A percentile compares a stretch with the other conserved stretches of the same genome.
Evolutionary conservation across 2,329 filamentous ascomycete species (phyloP).

Genomic region (Teratosphaeria zuluensis): DNA sequence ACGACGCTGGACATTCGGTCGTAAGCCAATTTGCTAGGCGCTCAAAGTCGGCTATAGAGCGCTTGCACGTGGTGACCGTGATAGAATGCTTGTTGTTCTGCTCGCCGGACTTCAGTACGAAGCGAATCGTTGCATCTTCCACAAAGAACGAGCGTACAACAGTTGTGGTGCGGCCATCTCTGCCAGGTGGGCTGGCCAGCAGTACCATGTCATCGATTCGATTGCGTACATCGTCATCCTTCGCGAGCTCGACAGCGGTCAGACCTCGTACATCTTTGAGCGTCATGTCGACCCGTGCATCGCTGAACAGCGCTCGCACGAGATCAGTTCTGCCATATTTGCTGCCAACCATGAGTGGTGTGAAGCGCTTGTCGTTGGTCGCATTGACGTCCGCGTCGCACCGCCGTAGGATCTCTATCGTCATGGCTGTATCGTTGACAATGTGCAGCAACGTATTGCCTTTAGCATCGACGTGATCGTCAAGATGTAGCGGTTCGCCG

Average conservation of each 20-base stretch:
- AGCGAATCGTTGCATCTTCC: conserved; percentile 84
- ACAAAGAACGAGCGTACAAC: conserved; percentile 95
- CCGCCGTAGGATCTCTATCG: conserved; percentile 62
- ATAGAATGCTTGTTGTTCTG: conserved; percentile 73
- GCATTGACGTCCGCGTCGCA: conserved; percentile 97
- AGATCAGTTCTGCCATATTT: conserved; percentile 95
- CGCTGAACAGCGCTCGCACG: conserved; percentile 77
- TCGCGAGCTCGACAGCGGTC: conserved; percentile 90
- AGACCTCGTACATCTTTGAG: conserved; percentile 78
- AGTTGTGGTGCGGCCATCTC: conserved; percentile 75
- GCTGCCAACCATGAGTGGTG: conserved; percentile 93
- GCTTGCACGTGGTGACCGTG: conserved; percentile 86
- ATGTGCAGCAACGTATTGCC: conserved; percentile 96
- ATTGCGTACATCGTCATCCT: conserved; percentile 95
- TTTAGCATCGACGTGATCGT: conserved; percentile 85
- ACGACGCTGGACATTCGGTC: conserved; percentile 88
- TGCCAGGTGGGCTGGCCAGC: conserved; percentile 61
- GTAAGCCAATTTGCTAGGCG: conserved; percentile 74
- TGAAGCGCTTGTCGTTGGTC: conserved; percentile 89
- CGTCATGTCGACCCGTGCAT: conserved; percentile 75
- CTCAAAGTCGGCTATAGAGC: conserved; percentile 83
- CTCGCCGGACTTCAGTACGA: conserved; percentile 88
- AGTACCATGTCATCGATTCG: conserved; percentile 89
- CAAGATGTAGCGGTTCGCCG: conserved; percentile 69
- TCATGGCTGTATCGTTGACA: conserved; percentile 73